Percentiles rank a stretch among this genome's conserved stretches.
These are phyloP conservation scores for Emericellopsis atlantica DNA, from an alignment of 2,329 filamentous ascomycete species.

Conservation along the genomic window DNA sequence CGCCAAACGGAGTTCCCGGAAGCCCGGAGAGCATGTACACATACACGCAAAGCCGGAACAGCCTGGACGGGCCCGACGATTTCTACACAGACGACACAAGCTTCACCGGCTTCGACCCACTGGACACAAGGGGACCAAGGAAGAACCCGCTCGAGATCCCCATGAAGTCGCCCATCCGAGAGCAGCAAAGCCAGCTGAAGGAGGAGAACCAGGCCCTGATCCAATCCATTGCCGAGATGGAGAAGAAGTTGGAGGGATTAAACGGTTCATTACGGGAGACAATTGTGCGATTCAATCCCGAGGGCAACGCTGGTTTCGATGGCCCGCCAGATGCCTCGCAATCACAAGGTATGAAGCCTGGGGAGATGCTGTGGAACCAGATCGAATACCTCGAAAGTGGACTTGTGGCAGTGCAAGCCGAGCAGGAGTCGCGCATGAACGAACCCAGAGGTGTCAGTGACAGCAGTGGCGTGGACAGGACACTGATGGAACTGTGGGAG, in stretches of 20 bases:
- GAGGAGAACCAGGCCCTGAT: conserved; percentile 32
- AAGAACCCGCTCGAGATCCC: conserved; percentile 37
- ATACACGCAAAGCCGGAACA: conserved; percentile 48
- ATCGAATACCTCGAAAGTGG: conserved; percentile 60
- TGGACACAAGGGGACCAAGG: conserved; percentile 29
- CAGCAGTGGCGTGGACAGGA: conserved; percentile 8
- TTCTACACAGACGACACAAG: conserved; percentile 66
- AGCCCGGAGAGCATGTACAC: conserved; percentile 69
- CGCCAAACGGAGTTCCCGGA: conserved; percentile 50
- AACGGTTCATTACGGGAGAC: conserved; percentile 56
- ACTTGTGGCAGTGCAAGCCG: conserved; percentile 45
- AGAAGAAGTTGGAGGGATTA: conserved; percentile 53
- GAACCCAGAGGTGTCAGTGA: not conserved
- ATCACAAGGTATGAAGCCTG: conserved; percentile 22
- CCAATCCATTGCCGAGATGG: conserved; percentile 47
- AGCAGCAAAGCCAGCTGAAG: conserved; percentile 36
- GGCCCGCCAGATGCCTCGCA: conserved; percentile 22
- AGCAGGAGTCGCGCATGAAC: conserved; percentile 23
- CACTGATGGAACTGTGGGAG: conserved; percentile 43
- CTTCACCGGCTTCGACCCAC: conserved; percentile 56
- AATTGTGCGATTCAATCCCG: conserved; percentile 50
- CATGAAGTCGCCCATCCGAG: conserved; percentile 42
- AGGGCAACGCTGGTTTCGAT: conserved; percentile 31
- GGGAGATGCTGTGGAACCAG: conserved; percentile 39
- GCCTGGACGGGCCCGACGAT: conserved; percentile 39